Conservation (phyloP, 2,329 filamentous ascomycete species). For the Chalaropsis ovoidea region DNA sequence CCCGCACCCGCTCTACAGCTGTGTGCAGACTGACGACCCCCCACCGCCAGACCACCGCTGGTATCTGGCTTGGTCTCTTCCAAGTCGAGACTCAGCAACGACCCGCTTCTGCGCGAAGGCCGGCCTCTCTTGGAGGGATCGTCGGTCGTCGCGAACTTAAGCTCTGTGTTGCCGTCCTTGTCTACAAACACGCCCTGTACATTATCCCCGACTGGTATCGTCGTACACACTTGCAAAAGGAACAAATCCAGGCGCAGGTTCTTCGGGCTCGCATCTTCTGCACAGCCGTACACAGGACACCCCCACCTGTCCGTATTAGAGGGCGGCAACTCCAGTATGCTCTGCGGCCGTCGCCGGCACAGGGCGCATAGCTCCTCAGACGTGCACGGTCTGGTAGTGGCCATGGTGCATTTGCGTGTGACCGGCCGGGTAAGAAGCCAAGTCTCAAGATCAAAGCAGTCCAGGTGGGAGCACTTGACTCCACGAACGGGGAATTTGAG, state of each 20-base stretch:
- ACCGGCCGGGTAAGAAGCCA: conserved; percentile 60
- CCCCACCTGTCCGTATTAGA: conserved; percentile 2
- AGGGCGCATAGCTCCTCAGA: not conserved
- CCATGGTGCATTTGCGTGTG: conserved; percentile 33
- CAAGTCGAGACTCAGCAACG: not conserved
- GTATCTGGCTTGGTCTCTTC: not conserved
- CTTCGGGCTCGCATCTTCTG: conserved; percentile 17
- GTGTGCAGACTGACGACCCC: too few species aligned
- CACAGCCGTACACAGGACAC: conserved; percentile 21
- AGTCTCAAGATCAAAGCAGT: conserved; percentile 82
- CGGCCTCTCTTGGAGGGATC: not conserved
- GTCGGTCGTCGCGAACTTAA: not conserved
- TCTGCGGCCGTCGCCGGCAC: not conserved
- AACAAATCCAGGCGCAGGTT: conserved; percentile 14
- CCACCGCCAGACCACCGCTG: too few species aligned
- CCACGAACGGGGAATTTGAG: conserved; percentile 65
- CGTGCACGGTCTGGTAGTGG: not conserved
- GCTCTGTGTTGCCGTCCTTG: not conserved
- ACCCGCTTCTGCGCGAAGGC: not conserved
- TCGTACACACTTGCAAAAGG: not conserved
- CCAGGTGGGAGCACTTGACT: conserved; percentile 58
- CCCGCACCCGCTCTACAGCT: not conserved
- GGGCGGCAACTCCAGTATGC: conserved; percentile 5
- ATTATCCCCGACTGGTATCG: not conserved
- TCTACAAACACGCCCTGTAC: conserved; percentile 14